A percentile compares a stretch with the other conserved stretches of the same genome.
phyloP scores from a whole-genome alignment of 148 eudicot species.

The Fagopyrum esculentum region DNA sequence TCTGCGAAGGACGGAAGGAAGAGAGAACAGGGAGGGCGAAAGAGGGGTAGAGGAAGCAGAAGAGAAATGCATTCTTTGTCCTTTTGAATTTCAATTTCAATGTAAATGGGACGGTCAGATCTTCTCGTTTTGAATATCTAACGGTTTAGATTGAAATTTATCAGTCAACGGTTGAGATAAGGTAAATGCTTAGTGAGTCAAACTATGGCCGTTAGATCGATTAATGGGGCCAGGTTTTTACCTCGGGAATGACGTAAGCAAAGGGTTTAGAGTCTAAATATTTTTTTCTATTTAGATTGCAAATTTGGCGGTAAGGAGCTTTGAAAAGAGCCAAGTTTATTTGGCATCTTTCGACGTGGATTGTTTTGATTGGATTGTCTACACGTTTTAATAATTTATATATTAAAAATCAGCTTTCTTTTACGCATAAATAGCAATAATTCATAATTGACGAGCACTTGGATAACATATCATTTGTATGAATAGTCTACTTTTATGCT shows the following conservation, averaged over 20 bases:
- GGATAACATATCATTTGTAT: too few relatives aligned
- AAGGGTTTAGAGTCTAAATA: neutral
- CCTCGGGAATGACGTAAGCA: slow-evolving; percentile 1
- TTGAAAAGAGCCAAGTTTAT: neutral
- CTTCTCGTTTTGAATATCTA: neutral
- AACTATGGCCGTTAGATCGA: neutral
- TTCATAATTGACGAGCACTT: too few relatives aligned
- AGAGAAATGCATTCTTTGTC: slow-evolving; percentile 10
- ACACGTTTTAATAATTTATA: neutral
- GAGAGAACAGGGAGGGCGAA: neutral
- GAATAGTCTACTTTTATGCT: too few relatives aligned
- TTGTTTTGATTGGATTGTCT: neutral
- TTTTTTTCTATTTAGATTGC: neutral
- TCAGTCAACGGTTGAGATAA: slow-evolving; percentile 2
- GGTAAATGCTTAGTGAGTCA: neutral
- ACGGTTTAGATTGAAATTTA: slow-evolving; percentile 8
- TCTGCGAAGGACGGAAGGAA: slow-evolving; percentile 3
- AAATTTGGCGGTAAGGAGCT: slow-evolving; percentile 9
- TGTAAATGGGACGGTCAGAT: slow-evolving; percentile 12
- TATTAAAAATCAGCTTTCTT: too few relatives aligned
- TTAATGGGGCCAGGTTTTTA: slow-evolving; percentile 5
- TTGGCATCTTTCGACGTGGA: neutral
- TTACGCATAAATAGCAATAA: too few relatives aligned
- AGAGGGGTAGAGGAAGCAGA: slow-evolving; percentile 13
- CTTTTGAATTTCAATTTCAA: slow-evolving; percentile 17